Conservation (phyloP, 2,329 filamentous ascomycete genomes). For the Colletotrichum sp. region DNA sequence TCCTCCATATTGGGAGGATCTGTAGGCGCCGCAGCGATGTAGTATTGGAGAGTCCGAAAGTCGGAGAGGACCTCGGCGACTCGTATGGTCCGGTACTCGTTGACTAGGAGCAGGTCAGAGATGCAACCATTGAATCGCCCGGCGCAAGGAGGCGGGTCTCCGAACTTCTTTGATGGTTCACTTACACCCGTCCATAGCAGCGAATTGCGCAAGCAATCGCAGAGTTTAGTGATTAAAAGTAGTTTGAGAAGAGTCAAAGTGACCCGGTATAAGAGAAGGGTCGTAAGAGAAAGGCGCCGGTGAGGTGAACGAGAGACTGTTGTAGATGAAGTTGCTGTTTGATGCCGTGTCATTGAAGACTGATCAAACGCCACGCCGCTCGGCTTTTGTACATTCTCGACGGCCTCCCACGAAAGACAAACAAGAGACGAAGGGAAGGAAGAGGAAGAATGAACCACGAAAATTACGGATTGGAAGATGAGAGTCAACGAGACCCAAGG, state of each 20-base stretch:
- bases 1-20: constrained; percentile 62
- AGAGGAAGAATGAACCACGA: not conserved
- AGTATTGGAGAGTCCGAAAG: constrained; percentile 67
- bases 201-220: not conserved
- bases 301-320: not conserved
- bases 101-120: constrained; percentile 48
- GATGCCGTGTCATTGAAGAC: not conserved
- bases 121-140: not conserved
- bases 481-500: not conserved
- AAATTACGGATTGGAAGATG: not conserved
- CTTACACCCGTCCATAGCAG: constrained; percentile 23
- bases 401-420: not conserved
- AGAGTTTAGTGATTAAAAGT: not conserved
- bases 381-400: constrained; percentile 20
- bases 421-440: not conserved
- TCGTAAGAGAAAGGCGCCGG: not conserved
- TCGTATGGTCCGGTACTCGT: constrained; percentile 62
- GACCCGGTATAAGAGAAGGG: not conserved
- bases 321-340: not conserved
- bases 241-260: not conserved
- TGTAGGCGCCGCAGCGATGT: constrained; percentile 62
- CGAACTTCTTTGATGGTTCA: not conserved
- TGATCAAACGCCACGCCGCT: not conserved
- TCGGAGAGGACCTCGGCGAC: constrained; percentile 68
- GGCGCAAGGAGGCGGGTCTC: not conserved